phyloP scores from a whole-genome alignment of 73 alveolate species.

The Blepharisma japonicum region DNA sequence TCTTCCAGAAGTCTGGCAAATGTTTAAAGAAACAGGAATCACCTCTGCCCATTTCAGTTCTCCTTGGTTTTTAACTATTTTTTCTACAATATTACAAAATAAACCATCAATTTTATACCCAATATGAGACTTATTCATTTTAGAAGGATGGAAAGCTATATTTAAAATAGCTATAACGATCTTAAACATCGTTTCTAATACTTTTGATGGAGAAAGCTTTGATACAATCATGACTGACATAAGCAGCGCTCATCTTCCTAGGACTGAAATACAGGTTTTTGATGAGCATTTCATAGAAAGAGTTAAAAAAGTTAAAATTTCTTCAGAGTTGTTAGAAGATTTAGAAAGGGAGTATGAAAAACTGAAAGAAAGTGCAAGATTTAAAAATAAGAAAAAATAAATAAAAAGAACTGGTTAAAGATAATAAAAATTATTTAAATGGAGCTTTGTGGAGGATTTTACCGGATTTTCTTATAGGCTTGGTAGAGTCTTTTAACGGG shows the following conservation, averaged over 20 bases:
- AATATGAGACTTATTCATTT: conserved; percentile 52
- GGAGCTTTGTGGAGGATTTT: too few species aligned
- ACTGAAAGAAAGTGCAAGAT: background rate
- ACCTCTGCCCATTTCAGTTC: conserved; percentile 61
- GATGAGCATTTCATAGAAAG: conserved; percentile 1
- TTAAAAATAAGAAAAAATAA: too few species aligned
- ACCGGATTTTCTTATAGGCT: too few species aligned
- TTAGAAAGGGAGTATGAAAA: conserved; percentile 26
- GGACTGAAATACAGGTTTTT: background rate
- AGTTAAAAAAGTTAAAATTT: conserved; percentile 15
- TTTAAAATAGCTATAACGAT: conserved; percentile 53
- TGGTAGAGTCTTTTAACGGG: too few species aligned
- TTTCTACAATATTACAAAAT: conserved; percentile 60
- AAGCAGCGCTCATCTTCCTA: background rate
- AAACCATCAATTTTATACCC: conserved; percentile 44
- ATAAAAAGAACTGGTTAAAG: too few species aligned
- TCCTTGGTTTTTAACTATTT: conserved; percentile 89
- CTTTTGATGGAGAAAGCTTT: conserved; percentile 2
- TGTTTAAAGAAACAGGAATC: conserved; percentile 61
- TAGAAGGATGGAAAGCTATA: conserved; percentile 64
- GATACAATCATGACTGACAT: conserved; percentile 9
- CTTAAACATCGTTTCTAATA: background rate
- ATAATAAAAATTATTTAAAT: too few species aligned
- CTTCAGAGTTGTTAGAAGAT: conserved; percentile 19
- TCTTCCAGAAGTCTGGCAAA: conserved; percentile 75